These are phyloP conservation scores for Naegleria fowleri DNA, from an alignment of 208 protist species.

Conservation along the genomic window DNA sequence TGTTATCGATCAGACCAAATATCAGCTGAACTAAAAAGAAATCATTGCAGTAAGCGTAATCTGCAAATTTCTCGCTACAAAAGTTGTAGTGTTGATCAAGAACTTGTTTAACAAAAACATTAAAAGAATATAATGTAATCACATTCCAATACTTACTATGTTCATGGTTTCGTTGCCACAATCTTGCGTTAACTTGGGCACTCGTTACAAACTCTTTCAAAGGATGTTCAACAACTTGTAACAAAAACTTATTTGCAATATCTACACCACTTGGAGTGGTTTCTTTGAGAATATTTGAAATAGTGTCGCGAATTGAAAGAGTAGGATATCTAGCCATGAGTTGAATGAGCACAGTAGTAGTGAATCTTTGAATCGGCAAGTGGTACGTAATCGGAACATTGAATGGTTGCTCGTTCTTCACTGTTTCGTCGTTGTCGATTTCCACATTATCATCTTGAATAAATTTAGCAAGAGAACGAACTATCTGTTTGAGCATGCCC, in stretches of 20 bases:
- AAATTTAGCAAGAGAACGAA: not conserved
- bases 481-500: not conserved
- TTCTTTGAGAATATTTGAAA: not conserved
- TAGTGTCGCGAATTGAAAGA: not conserved
- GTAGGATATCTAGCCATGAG: not conserved
- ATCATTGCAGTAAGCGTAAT: not conserved
- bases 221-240: not conserved
- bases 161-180: conserved; percentile 9
- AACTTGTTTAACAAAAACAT: not conserved
- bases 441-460: not conserved
- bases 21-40: conserved; percentile 1
- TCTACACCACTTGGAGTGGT: not conserved
- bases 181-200: not conserved
- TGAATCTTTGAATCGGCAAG: not conserved
- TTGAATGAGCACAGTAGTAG: not conserved
- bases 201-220: not conserved
- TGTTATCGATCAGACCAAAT: not conserved
- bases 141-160: not conserved
- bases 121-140: too few species aligned
- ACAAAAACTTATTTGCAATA: not conserved
- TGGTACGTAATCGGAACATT: not conserved
- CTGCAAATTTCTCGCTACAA: not conserved
- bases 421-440: not conserved
- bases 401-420: not conserved
- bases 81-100: not conserved